phyloP scores from a whole-genome alignment of 306 rosid species.

The Adenanthera pavonina region DNA sequence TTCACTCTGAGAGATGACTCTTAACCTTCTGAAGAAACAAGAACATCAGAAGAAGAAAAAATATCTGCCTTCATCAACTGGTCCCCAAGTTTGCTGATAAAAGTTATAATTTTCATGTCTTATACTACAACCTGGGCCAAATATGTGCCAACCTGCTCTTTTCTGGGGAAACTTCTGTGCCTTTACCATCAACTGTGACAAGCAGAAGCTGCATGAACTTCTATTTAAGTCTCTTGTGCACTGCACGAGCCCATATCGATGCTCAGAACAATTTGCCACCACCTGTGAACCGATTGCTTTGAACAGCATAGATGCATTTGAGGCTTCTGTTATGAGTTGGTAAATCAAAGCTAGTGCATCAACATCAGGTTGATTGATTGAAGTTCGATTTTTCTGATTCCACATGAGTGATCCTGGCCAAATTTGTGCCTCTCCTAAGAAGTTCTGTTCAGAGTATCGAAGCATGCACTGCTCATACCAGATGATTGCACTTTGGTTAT shows the following conservation, averaged over 20 bases:
- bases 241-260: conserved; percentile 48
- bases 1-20: neutral
- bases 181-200: conserved; percentile 26
- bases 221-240: conserved; percentile 47
- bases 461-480: conserved; percentile 42
- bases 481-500: conserved; percentile 8
- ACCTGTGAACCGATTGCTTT: conserved; percentile 1
- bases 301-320: conserved; percentile 29
- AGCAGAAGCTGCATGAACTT: conserved; percentile 40
- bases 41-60: neutral
- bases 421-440: conserved; percentile 26
- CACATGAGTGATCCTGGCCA: neutral
- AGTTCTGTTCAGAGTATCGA: conserved; percentile 14
- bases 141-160: conserved; percentile 48
- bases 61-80: neutral
- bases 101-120: conserved; percentile 48
- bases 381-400: neutral
- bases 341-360: conserved; percentile 32
- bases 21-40: neutral
- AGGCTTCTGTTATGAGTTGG: conserved; percentile 35
- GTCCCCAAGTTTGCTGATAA: conserved; percentile 15
- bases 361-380: conserved; percentile 7
- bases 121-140: conserved; percentile 47
- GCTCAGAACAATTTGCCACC: neutral
- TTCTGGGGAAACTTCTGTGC: neutral